Evolutionary conservation across 2,329 filamentous ascomycete species (phyloP).

Genomic region (Ceratocystis alfenasii): DNA sequence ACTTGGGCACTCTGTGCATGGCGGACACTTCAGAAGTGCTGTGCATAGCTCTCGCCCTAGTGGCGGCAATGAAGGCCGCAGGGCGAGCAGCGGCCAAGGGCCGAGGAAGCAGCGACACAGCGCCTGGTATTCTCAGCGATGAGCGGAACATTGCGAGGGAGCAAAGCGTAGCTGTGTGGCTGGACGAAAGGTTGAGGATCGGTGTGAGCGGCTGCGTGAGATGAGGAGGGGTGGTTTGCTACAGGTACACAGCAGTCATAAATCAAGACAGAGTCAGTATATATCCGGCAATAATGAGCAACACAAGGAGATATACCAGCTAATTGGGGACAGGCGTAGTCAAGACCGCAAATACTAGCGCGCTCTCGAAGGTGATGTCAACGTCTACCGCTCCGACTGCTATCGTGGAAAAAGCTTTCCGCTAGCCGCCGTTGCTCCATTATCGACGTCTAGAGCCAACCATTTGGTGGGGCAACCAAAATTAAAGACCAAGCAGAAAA

Average conservation of each 20-base stretch:
- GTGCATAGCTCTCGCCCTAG: slow-evolving; percentile 38
- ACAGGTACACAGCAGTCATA: not conserved
- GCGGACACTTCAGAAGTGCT: slow-evolving; percentile 30
- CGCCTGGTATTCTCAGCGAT: slow-evolving; percentile 41
- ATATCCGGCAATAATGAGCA: not conserved
- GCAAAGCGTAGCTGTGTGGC: not conserved
- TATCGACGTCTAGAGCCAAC: slow-evolving; percentile 11
- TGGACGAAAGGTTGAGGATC: not conserved
- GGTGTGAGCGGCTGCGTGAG: not conserved
- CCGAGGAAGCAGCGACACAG: slow-evolving; percentile 27
- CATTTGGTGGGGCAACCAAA: slow-evolving; percentile 17
- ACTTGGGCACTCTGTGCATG: slow-evolving; percentile 37
- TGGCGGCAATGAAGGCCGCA: slow-evolving; percentile 29
- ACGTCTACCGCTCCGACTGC: slow-evolving; percentile 10
- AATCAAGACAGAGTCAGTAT: not conserved
- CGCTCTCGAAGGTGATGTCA: not conserved
- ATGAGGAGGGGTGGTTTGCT: not conserved
- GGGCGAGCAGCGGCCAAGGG: slow-evolving; percentile 27
- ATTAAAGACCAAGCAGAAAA: not conserved
- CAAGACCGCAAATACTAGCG: not conserved
- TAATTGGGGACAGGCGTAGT: not conserved
- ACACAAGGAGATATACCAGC: not conserved
- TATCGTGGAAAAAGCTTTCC: slow-evolving; percentile 20
- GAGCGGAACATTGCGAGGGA: slow-evolving; percentile 38
- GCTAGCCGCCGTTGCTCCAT: slow-evolving; percentile 15